Conservation (phyloP, 768 basidiomycete species). For the Crepidotus variabilis region DNA sequence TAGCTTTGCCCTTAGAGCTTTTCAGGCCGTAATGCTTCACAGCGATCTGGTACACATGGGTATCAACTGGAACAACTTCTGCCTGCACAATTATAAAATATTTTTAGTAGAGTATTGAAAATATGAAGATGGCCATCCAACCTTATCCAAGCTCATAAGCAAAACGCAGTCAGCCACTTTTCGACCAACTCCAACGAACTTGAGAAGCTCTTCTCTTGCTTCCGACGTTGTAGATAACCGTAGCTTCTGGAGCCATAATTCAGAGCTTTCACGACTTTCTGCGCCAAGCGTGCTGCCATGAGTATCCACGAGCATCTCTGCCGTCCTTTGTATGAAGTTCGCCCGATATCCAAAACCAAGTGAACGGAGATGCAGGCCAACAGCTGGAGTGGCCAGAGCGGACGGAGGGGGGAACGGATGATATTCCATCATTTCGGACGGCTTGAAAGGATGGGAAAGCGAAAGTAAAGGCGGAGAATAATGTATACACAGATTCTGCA, state of each 20-base stretch:
- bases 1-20: slow-evolving; percentile 40
- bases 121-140: slow-evolving; percentile 22
- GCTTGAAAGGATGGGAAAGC: slow-evolving; percentile 28
- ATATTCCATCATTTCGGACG: slow-evolving; percentile 37
- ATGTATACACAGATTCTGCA: slow-evolving; percentile 73
- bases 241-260: slow-evolving; percentile 57
- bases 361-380: slow-evolving; percentile 61
- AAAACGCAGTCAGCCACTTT: slow-evolving; percentile 97
- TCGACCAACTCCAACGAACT: slow-evolving; percentile 87
- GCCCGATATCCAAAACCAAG: slow-evolving; percentile 97
- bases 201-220: slow-evolving; percentile 74
- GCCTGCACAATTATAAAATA: slow-evolving; percentile 36
- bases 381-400: slow-evolving; percentile 52
- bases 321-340: slow-evolving; percentile 80
- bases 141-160: slow-evolving; percentile 91
- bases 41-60: slow-evolving; percentile 91
- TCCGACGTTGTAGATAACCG: slow-evolving; percentile 45
- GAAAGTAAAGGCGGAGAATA: slow-evolving; percentile 72
- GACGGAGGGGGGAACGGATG: slow-evolving; percentile 86
- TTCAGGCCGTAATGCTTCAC: slow-evolving; percentile 72
- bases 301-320: slow-evolving; percentile 66
- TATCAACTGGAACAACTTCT: slow-evolving; percentile 92
- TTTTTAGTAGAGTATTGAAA: not conserved
- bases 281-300: slow-evolving; percentile 29
- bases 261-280: slow-evolving; percentile 40